Conservation (phyloP, 1,284 basidiomycete genomes). For the Malassezia equina region DNA sequence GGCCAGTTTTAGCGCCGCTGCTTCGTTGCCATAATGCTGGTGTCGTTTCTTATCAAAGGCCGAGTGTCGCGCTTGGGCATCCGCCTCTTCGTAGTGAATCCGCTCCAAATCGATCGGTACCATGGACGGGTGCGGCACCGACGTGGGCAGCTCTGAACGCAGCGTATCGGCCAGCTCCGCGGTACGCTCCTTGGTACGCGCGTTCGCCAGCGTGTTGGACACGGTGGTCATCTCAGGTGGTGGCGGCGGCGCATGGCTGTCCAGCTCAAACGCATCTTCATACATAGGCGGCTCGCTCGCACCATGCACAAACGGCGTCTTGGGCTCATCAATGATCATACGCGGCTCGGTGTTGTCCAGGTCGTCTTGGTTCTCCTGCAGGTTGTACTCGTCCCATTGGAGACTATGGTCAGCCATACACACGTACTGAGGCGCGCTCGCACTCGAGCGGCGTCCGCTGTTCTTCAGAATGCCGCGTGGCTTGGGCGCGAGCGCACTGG, state of each 20-base stretch:
- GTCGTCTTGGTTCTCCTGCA: slow-evolving; percentile 42
- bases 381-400: slow-evolving; percentile 45
- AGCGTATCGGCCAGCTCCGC: background rate
- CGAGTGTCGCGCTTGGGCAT: slow-evolving; percentile 33
- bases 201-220: slow-evolving; percentile 39
- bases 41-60: slow-evolving; percentile 43
- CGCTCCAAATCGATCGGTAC: background rate
- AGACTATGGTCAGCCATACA: slow-evolving; percentile 16
- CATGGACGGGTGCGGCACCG: background rate
- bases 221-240: slow-evolving; percentile 24
- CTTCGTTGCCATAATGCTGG: slow-evolving; percentile 46
- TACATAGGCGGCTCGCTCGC: slow-evolving; percentile 29
- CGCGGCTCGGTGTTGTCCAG: slow-evolving; percentile 35
- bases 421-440: background rate
- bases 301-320: slow-evolving; percentile 45
- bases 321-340: slow-evolving; percentile 48
- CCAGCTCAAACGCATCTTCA: slow-evolving; percentile 36
- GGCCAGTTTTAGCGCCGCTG: slow-evolving; percentile 41
- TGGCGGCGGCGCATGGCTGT: slow-evolving; percentile 3
- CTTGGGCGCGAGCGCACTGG: slow-evolving; percentile 34
- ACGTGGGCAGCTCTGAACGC: background rate
- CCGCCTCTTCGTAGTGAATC: background rate
- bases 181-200: slow-evolving; percentile 14
- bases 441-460: slow-evolving; percentile 19
- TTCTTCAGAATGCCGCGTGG: slow-evolving; percentile 46